Conservation (phyloP, 2,329 filamentous ascomycete genomes). For the Penicillium sp. region DNA sequence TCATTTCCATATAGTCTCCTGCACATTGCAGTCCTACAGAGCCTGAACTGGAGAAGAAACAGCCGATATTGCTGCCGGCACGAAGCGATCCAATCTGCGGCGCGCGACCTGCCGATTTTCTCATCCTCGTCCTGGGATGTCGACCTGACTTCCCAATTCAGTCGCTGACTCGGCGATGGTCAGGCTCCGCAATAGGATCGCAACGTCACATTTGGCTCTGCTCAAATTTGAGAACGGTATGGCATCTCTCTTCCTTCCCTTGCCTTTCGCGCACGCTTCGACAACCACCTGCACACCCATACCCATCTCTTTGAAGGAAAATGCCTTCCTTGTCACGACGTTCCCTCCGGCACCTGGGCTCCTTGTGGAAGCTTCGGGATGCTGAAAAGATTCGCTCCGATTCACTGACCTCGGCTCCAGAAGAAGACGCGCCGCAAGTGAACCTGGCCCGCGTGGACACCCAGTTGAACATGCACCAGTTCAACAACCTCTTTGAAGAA, state of each 20-base stretch:
- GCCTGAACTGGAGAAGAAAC: background rate
- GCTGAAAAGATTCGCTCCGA: conserved; percentile 20
- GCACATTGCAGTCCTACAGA: too few species aligned
- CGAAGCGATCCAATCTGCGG: conserved; percentile 1
- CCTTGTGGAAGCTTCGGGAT: conserved; percentile 5
- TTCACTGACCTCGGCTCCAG: conserved; percentile 17
- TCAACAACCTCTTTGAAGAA: conserved; percentile 35
- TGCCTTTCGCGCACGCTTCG: background rate
- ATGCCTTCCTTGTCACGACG: conserved; percentile 28
- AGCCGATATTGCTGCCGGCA: background rate
- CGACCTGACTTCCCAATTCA: conserved; percentile 10
- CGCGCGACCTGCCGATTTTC: background rate
- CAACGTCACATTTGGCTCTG: conserved; percentile 24
- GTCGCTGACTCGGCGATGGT: conserved; percentile 25
- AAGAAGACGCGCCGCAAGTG: conserved; percentile 29
- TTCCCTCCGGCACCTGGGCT: conserved; percentile 18
- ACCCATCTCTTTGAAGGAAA: background rate
- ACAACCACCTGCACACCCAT: background rate
- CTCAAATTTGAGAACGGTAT: conserved; percentile 25
- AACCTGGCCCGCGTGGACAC: conserved; percentile 38
- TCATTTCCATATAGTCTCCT: too few species aligned
- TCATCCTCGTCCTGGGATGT: conserved; percentile 7
- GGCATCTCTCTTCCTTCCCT: conserved; percentile 4
- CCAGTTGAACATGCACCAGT: conserved; percentile 40
- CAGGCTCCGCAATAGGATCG: conserved; percentile 15